Evolutionary conservation across 371 early-diverging fungal genomes (phyloP).

Genomic region (Mucor irregularis): DNA sequence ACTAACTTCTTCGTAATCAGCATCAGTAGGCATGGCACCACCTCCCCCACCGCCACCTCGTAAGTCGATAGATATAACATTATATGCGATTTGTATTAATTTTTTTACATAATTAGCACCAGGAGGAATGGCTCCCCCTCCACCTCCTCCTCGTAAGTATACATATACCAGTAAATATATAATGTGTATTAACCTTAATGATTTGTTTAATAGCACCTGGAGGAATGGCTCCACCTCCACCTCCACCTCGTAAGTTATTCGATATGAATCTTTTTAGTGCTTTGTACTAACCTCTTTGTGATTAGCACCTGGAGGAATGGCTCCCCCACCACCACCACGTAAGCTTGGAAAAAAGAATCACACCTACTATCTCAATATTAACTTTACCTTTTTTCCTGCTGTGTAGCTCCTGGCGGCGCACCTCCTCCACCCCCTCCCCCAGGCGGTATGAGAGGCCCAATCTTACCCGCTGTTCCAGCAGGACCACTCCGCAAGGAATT

Average conservation of each 20-base stretch:
- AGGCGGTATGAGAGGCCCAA: conserved; percentile 21
- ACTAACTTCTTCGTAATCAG: not conserved
- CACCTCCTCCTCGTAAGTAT: conserved; percentile 15
- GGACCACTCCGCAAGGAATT: conserved; percentile 42
- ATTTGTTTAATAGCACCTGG: conserved; percentile 8
- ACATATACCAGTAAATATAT: not conserved
- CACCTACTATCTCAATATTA: no score
- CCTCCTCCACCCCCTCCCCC: conserved; percentile 33
- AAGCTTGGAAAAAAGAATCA: no score
- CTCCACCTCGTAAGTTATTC: conserved; percentile 20
- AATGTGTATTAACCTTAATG: not conserved
- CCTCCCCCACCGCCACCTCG: conserved; percentile 11
- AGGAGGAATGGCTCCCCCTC: not conserved
- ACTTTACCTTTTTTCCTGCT: no score
- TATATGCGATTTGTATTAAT: not conserved
- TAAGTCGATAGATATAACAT: not conserved
- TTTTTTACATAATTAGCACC: not conserved
- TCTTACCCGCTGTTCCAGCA: conserved; percentile 17
- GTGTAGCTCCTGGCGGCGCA: conserved; percentile 13
- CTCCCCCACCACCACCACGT: conserved; percentile 27
- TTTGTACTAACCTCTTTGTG: no score
- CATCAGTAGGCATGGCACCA: not conserved
- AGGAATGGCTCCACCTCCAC: conserved; percentile 19
- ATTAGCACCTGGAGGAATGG: conserved; percentile 5
- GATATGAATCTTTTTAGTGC: no score